Conservation (phyloP, 2,329 filamentous ascomycete genomes). For the Colletotrichum sp. region DNA sequence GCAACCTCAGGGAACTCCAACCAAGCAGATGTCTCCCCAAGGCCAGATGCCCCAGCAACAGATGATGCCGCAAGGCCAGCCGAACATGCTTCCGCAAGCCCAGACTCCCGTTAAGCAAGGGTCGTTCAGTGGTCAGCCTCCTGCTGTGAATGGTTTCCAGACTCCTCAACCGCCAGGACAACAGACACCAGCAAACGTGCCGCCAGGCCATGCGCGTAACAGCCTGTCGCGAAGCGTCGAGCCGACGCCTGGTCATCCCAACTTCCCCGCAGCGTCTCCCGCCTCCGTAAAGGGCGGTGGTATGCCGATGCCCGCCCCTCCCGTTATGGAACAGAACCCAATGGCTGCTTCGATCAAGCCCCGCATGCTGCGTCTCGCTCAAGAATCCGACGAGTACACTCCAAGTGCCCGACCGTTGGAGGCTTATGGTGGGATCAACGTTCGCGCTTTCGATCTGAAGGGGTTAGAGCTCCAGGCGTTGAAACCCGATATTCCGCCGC, state of each 20-base stretch:
- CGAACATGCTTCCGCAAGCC: conserved; percentile 28
- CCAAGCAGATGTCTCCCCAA: conserved; percentile 43
- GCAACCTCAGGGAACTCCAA: conserved; percentile 41
- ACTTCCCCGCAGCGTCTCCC: conserved; percentile 52
- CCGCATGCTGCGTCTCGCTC: conserved; percentile 41
- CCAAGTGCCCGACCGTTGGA: conserved; percentile 60
- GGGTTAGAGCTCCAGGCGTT: conserved; percentile 70
- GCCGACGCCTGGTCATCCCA: conserved; percentile 39
- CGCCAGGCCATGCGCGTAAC: conserved; percentile 51
- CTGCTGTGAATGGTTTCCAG: conserved; percentile 53
- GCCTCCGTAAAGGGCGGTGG: conserved; percentile 44
- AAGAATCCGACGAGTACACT: conserved; percentile 57
- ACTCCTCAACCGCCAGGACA: conserved; percentile 46
- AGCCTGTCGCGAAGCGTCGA: conserved; percentile 59
- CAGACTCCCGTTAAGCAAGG: conserved; percentile 51
- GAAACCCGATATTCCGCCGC: conserved; percentile 76
- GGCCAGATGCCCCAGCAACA: conserved; percentile 30
- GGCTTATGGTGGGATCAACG: conserved; percentile 74
- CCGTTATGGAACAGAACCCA: conserved; percentile 7
- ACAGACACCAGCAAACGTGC: conserved; percentile 46
- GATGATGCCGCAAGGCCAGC: conserved; percentile 44
- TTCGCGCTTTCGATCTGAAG: conserved; percentile 67
- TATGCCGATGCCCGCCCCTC: conserved; percentile 41
- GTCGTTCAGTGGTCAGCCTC: conserved; percentile 50
- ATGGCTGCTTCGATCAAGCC: conserved; percentile 28